Evolutionary conservation across 1,139 yeast species (phyloP).

Genomic region (Yamadazyma mexicana): DNA sequence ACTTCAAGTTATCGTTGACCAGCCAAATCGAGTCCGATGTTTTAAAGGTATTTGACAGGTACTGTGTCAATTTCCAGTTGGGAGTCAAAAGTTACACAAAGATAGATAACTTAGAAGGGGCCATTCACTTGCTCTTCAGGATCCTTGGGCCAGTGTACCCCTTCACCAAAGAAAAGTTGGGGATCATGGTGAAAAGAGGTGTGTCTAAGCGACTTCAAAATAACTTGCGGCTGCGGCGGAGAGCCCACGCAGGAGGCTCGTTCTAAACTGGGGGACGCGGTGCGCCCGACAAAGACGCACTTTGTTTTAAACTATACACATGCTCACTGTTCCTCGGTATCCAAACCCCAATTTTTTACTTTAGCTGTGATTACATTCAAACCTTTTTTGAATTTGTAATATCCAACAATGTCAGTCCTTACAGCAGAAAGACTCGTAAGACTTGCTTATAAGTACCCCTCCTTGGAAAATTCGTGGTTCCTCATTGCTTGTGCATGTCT

Average conservation of each 20-base stretch:
- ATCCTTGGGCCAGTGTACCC: slow-evolving; percentile 47
- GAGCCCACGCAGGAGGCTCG: no score
- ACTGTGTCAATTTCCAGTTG: slow-evolving; percentile 48
- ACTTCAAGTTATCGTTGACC: slow-evolving; percentile 24
- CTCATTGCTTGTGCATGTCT: slow-evolving; percentile 78
- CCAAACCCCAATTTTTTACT: slow-evolving; percentile 1
- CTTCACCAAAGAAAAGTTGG: slow-evolving; percentile 50
- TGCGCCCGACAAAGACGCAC: no score
- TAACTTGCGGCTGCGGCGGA: slow-evolving; percentile 44
- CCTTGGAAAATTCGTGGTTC: slow-evolving; percentile 59
- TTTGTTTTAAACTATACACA: background rate
- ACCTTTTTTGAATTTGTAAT: background rate
- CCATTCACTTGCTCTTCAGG: slow-evolving; percentile 50
- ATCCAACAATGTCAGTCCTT: slow-evolving; percentile 10
- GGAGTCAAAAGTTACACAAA: slow-evolving; percentile 83
- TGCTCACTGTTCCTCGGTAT: slow-evolving; percentile 3
- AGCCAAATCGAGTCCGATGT: slow-evolving; percentile 53
- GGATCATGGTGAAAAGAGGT: slow-evolving; percentile 74
- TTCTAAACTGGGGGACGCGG: no score
- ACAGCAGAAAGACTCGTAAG: slow-evolving; percentile 64
- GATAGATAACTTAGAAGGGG: slow-evolving; percentile 50
- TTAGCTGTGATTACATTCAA: no score
- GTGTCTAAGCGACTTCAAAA: slow-evolving; percentile 82
- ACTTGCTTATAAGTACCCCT: slow-evolving; percentile 54
- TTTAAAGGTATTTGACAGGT: slow-evolving; percentile 51